These are phyloP conservation scores for Pichia cactophila DNA, from an alignment of 1,139 yeast species.

Conservation along the genomic window DNA sequence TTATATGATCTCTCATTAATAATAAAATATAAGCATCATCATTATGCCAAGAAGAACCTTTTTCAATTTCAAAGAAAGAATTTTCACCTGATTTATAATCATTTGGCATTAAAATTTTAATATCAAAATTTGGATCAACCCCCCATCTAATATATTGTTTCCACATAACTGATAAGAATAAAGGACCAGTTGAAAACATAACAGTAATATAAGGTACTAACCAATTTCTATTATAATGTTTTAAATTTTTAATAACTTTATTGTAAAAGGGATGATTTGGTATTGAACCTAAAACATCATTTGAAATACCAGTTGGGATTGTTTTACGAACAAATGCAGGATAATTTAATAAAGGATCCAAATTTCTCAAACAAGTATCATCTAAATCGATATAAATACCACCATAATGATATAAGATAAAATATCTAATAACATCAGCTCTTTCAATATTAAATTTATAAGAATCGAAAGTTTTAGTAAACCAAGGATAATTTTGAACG, in stretches of 20 bases:
- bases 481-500: conserved; percentile 77
- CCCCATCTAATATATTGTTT: conserved; percentile 81
- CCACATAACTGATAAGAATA: conserved; percentile 80
- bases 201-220: conserved; percentile 81
- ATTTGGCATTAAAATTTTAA: conserved; percentile 62
- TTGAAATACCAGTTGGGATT: conserved; percentile 83
- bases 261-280: conserved; percentile 82
- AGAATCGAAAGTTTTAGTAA: conserved; percentile 65
- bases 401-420: conserved; percentile 75
- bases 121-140: conserved; percentile 52
- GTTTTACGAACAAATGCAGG: conserved; percentile 88
- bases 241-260: conserved; percentile 58
- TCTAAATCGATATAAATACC: conserved; percentile 89
- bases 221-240: conserved; percentile 64
- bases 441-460: conserved; percentile 79
- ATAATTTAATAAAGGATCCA: conserved; percentile 73
- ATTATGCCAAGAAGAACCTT: conserved; percentile 85
- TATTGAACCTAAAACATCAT: conserved; percentile 86
- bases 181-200: conserved; percentile 91
- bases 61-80: conserved; percentile 64
- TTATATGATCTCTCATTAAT: conserved; percentile 61
- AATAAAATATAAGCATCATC: conserved; percentile 77
- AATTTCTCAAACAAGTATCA: conserved; percentile 70
- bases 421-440: conserved; percentile 90
- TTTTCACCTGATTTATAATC: conserved; percentile 51